Evolutionary conservation across 2,329 filamentous ascomycete genomes (phyloP).

Genomic region (Alternaria viburni): DNA sequence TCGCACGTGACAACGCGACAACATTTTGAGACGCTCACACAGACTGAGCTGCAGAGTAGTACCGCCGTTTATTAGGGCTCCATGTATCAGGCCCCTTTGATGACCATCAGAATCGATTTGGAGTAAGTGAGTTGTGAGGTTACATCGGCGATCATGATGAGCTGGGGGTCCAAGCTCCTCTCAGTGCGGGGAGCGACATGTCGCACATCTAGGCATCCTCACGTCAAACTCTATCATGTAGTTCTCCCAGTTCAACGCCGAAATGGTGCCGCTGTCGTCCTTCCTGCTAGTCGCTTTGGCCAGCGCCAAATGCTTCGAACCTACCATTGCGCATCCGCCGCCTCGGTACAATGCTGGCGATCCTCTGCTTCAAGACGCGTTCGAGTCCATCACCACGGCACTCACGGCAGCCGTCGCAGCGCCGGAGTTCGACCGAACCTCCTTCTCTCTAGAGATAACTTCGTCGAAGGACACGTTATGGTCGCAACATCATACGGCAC

Average conservation of each 20-base stretch:
- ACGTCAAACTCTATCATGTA: constrained; percentile 4
- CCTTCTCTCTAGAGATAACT: constrained; percentile 51
- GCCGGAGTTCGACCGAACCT: constrained; percentile 42
- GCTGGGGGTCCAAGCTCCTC: constrained; percentile 1
- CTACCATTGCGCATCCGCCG: constrained; percentile 47
- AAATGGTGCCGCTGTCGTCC: constrained; percentile 16
- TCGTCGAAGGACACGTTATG: constrained; percentile 48
- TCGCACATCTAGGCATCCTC: background rate
- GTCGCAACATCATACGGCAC: constrained; percentile 49
- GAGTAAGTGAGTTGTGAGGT: background rate
- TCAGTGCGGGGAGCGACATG: background rate
- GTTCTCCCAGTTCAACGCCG: constrained; percentile 4
- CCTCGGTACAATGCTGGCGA: constrained; percentile 39
- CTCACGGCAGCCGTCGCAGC: constrained; percentile 33
- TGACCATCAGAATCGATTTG: background rate
- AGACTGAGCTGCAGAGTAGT: background rate
- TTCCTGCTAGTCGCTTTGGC: constrained; percentile 18
- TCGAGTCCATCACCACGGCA: constrained; percentile 34
- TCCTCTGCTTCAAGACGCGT: constrained; percentile 36
- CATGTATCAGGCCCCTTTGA: background rate
- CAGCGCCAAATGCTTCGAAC: constrained; percentile 44
- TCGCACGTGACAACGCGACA: background rate
- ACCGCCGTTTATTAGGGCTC: background rate
- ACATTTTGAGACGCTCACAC: background rate
- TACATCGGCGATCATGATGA: background rate